A percentile compares a stretch with the other conserved stretches of the same genome.
These are phyloP conservation scores for Penicillium thymicola DNA, from an alignment of 2,329 filamentous ascomycete genomes.

Conservation along the genomic window DNA sequence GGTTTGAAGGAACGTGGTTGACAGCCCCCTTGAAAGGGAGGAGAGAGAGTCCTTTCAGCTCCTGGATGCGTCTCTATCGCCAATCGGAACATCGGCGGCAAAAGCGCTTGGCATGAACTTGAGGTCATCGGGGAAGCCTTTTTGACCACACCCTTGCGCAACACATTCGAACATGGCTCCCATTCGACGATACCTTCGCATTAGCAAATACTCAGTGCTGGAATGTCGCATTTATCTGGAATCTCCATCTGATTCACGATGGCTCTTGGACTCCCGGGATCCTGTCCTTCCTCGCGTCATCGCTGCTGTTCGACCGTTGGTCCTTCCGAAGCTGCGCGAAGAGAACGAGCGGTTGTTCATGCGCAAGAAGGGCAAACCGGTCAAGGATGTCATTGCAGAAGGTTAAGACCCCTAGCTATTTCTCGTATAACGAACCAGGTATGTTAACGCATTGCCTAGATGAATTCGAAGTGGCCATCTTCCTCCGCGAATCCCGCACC, in stretches of 20 bases:
- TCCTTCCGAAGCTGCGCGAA: constrained; percentile 87
- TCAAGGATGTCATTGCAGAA: constrained; percentile 83
- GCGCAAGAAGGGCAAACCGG: constrained; percentile 73
- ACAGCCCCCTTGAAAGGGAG: not conserved
- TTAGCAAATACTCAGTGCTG: constrained; percentile 90
- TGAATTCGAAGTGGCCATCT: constrained; percentile 93
- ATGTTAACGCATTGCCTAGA: constrained; percentile 87
- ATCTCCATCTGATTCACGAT: constrained; percentile 75
- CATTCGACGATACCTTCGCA: constrained; percentile 82
- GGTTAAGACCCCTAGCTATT: constrained; percentile 50
- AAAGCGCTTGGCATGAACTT: constrained; percentile 15
- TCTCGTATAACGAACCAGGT: constrained; percentile 60
- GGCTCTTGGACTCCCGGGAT: constrained; percentile 77
- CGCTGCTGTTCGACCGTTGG: constrained; percentile 75
- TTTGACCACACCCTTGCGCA: not conserved
- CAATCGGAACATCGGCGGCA: constrained; percentile 19
- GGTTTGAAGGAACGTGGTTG: not conserved
- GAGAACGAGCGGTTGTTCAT: constrained; percentile 62
- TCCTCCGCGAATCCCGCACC: constrained; percentile 80
- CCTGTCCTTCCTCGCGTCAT: constrained; percentile 80
- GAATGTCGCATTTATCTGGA: constrained; percentile 96
- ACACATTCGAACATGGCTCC: constrained; percentile 66
- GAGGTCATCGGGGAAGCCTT: constrained; percentile 7
- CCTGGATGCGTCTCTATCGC: constrained; percentile 9
- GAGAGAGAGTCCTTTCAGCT: not conserved